Percentiles rank a stretch among this genome's conserved stretches.
These are phyloP conservation scores for Cyberlindnera maritima DNA, from an alignment of 805 yeast genomes.

Conservation along the genomic window DNA sequence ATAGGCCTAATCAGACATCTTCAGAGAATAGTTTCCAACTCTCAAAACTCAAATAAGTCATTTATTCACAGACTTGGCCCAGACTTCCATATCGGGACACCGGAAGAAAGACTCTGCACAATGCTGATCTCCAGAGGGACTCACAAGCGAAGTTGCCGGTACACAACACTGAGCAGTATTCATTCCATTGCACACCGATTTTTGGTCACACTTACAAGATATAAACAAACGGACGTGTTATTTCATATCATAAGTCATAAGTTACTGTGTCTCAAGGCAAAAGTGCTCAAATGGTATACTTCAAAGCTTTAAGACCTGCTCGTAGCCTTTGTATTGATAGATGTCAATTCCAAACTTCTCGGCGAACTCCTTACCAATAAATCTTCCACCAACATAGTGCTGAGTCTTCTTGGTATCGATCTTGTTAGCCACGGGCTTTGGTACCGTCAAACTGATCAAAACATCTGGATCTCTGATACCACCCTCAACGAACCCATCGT, in stretches of 20 bases:
- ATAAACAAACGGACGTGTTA: not conserved
- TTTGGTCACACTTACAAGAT: too few relatives aligned
- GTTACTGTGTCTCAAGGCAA: not conserved
- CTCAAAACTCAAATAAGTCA: too few relatives aligned
- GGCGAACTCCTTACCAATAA: conserved; percentile 67
- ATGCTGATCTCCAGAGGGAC: too few relatives aligned
- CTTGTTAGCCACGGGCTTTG: conserved; percentile 75
- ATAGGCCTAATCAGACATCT: too few relatives aligned
- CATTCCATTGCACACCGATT: too few relatives aligned
- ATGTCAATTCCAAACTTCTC: conserved; percentile 67
- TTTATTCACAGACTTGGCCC: too few relatives aligned
- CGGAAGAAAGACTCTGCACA: too few relatives aligned
- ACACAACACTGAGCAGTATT: too few relatives aligned
- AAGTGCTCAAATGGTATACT: not conserved
- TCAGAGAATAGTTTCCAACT: too few relatives aligned
- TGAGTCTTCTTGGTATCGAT: conserved; percentile 30
- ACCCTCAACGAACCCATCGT: conserved; percentile 63
- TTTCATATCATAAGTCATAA: not conserved
- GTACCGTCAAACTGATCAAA: conserved; percentile 86
- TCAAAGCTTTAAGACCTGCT: conserved; percentile 47
- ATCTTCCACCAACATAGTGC: conserved; percentile 92
- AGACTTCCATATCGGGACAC: too few relatives aligned
- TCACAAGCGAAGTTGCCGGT: too few relatives aligned
- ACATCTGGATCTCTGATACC: conserved; percentile 55
- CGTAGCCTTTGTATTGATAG: conserved; percentile 55